phyloP scores from a whole-genome alignment of 2,329 filamentous ascomycete species.

The Arthrobotrys musiformis region DNA sequence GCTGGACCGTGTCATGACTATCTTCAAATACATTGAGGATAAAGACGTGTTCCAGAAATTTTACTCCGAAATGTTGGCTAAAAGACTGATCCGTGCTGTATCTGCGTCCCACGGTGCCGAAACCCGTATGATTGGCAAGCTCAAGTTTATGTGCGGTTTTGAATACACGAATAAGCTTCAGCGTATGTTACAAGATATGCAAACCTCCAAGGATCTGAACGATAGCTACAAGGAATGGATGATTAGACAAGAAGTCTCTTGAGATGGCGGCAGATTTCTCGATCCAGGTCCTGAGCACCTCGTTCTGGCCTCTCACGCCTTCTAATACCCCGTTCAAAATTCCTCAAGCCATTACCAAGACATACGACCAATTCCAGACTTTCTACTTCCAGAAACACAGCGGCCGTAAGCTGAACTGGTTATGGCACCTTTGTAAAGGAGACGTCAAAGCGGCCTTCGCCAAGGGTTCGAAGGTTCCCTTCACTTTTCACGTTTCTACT shows the following conservation, averaged over 20 bases:
- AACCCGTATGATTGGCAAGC: slow-evolving; percentile 98
- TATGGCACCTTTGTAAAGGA: slow-evolving; percentile 98
- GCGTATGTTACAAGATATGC: slow-evolving; percentile 99
- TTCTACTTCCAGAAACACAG: slow-evolving; percentile 98
- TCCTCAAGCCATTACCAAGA: slow-evolving; percentile 82
- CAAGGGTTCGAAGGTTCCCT: slow-evolving; percentile 87
- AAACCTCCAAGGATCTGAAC: slow-evolving; percentile 98
- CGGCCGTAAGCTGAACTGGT: slow-evolving; percentile 94
- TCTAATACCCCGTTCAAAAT: slow-evolving; percentile 89
- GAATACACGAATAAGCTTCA: slow-evolving; percentile 99
- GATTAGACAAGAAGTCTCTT: slow-evolving; percentile 72
- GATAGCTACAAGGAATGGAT: slow-evolving; percentile 84
- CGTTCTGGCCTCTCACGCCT: slow-evolving; percentile 93
- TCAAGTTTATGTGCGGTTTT: slow-evolving; percentile 98
- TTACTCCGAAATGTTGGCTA: slow-evolving; percentile 95
- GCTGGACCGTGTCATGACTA: slow-evolving; percentile 93
- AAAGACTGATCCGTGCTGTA: slow-evolving; percentile 93
- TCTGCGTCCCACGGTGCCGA: slow-evolving; percentile 97
- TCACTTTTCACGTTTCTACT: slow-evolving; percentile 95
- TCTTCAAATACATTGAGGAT: slow-evolving; percentile 99
- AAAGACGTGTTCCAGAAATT: slow-evolving; percentile 99
- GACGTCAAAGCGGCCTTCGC: slow-evolving; percentile 94
- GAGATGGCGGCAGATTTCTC: slow-evolving; percentile 82
- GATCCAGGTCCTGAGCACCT: slow-evolving; percentile 93
- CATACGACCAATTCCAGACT: slow-evolving; percentile 86